A percentile compares a stretch with the other conserved stretches of the same genome.
phyloP scores from a whole-genome alignment of 768 basidiomycete genomes.

The Mycena filopes region DNA sequence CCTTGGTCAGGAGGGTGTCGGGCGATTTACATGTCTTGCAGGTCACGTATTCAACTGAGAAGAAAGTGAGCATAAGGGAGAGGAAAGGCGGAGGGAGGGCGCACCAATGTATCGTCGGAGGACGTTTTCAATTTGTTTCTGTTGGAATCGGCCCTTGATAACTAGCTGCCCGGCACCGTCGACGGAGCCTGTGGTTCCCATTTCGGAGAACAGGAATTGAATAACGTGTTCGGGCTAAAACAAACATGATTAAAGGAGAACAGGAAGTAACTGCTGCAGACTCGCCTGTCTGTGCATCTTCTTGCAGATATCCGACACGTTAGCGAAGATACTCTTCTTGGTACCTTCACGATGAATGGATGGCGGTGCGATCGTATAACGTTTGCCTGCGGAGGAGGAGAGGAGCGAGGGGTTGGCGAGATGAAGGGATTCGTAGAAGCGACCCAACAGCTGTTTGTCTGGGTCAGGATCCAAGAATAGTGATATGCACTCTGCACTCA shows the following conservation, averaged over 20 bases:
- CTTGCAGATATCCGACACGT: conserved; percentile 97
- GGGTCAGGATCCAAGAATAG: conserved; percentile 2
- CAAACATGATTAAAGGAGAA: not conserved
- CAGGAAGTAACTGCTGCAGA: not conserved
- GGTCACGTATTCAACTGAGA: conserved; percentile 93
- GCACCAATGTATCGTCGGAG: conserved; percentile 94
- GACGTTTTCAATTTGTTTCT: conserved; percentile 98
- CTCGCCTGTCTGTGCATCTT: conserved; percentile 89
- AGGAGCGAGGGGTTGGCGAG: conserved; percentile 93
- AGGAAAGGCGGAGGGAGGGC: conserved; percentile 39
- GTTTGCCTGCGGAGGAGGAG: conserved; percentile 83
- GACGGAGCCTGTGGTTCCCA: conserved; percentile 97
- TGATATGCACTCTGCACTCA: conserved; percentile 42
- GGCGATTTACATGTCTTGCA: conserved; percentile 99
- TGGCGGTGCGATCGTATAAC: conserved; percentile 97
- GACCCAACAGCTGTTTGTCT: conserved; percentile 80
- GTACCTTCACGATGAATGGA: conserved; percentile 95
- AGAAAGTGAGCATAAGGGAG: not conserved
- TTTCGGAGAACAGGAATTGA: conserved; percentile 95
- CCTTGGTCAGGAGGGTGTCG: conserved; percentile 95
- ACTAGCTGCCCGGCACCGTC: conserved; percentile 92
- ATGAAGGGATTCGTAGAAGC: conserved; percentile 92
- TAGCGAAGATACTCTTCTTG: conserved; percentile 97
- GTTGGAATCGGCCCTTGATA: conserved; percentile 98
- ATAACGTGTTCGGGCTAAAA: conserved; percentile 94